phyloP scores from a whole-genome alignment of 306 rosid genomes.

The Cucurbita ficifolia region DNA sequence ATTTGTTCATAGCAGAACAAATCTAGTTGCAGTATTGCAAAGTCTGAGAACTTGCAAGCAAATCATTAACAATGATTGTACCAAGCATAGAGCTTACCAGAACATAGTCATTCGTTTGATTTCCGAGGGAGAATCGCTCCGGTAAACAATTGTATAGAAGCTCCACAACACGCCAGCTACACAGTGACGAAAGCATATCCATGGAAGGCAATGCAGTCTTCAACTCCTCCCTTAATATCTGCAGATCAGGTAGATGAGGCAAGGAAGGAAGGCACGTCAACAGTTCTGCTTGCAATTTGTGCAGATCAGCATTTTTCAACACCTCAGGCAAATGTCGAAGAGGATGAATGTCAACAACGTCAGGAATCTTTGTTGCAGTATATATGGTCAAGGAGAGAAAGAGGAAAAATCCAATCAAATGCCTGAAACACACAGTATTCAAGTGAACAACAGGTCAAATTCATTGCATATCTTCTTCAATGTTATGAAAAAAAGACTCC shows the following conservation, averaged over 20 bases:
- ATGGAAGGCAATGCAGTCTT: constrained; percentile 35
- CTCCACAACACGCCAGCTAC: constrained; percentile 66
- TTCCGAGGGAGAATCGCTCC: constrained; percentile 55
- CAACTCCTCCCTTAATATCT: constrained; percentile 42
- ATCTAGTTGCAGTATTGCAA: not conserved
- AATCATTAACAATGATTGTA: not conserved
- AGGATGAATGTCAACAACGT: constrained; percentile 56
- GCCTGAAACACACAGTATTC: constrained; percentile 35
- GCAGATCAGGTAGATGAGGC: constrained; percentile 48
- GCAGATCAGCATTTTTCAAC: constrained; percentile 57
- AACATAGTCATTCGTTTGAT: constrained; percentile 63
- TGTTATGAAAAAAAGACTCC: not conserved
- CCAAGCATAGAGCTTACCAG: constrained; percentile 33
- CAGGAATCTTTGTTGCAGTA: constrained; percentile 74
- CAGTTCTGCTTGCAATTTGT: constrained; percentile 59
- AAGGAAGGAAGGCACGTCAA: constrained; percentile 67
- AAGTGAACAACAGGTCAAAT: not conserved
- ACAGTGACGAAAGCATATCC: constrained; percentile 47
- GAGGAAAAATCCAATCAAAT: constrained; percentile 88
- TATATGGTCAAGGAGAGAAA: constrained; percentile 82
- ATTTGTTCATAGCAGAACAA: not conserved
- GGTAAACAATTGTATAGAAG: constrained; percentile 80
- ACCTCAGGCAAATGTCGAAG: constrained; percentile 57
- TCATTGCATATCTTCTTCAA: no score
- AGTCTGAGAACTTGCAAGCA: not conserved